Evolutionary conservation across 2,329 filamentous ascomycete species (phyloP).

Genomic region (Septoria linicola): DNA sequence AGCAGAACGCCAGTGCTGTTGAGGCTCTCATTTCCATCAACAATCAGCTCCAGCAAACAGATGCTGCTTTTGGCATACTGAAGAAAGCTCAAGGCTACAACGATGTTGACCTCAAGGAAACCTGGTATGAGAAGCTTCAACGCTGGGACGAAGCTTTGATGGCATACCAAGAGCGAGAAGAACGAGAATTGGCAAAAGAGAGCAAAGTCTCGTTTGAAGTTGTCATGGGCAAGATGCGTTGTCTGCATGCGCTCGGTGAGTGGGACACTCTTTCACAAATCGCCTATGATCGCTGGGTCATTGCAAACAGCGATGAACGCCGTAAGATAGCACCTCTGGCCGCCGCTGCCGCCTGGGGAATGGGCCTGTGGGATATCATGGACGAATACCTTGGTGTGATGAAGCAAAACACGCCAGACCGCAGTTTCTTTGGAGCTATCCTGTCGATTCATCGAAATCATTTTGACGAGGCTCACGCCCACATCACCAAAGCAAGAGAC

Average conservation of each 20-base stretch:
- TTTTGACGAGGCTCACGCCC: conserved; percentile 83
- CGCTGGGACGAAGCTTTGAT: conserved; percentile 95
- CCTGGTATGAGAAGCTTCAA: conserved; percentile 98
- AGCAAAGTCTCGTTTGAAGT: conserved; percentile 73
- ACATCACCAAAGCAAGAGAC: conserved; percentile 88
- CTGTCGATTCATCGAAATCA: conserved; percentile 92
- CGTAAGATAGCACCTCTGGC: conserved; percentile 89
- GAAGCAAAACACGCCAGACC: conserved; percentile 88
- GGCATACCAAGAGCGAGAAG: conserved; percentile 86
- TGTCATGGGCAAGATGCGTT: conserved; percentile 99
- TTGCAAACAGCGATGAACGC: conserved; percentile 82
- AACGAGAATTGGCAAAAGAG: conserved; percentile 54
- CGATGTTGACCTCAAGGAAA: conserved; percentile 94
- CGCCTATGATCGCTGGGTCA: conserved; percentile 90
- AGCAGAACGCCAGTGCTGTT: conserved; percentile 91
- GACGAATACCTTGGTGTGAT: conserved; percentile 94
- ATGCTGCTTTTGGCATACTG: conserved; percentile 96
- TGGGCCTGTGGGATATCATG: conserved; percentile 97
- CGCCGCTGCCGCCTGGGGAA: conserved; percentile 92
- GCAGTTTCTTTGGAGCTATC: conserved; percentile 97
- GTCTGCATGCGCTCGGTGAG: conserved; percentile 91
- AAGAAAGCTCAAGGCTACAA: conserved; percentile 93
- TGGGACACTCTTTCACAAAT: conserved; percentile 91
- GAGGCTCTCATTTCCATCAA: conserved; percentile 99
- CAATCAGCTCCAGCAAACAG: conserved; percentile 97